Evolutionary conservation across 2,329 filamentous ascomycete genomes (phyloP), one percentile per base, ranked within the genome.

Genomic region (Colletotrichum ledebouriae): DNA sequence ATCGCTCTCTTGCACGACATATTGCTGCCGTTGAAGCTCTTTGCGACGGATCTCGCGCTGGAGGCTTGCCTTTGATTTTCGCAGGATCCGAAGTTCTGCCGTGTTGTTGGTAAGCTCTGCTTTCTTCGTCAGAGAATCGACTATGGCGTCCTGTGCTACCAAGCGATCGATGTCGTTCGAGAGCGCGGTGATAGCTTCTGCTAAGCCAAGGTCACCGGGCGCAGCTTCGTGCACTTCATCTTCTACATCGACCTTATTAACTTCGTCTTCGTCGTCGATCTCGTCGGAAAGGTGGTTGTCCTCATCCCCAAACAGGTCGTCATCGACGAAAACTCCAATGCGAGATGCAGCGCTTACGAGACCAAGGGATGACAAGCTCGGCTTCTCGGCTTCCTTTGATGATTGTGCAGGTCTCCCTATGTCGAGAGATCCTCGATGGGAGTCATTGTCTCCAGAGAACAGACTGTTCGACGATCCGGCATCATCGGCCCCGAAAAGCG

Each of bases 81-180:
- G 90, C 58, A 99, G 79, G 70, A 99, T 98, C 39, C 96, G 88
- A 59, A 99, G 79, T 78, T 99, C 96, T 2, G 95, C 94, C 13
- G 92, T 94, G 76, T 99, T 99, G 77, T 99, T 99, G 2, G 96
- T 99, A 59, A 99, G 83, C 77, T 99, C 96, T 0, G 97, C 96
- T 80, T 99, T 99, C 65, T 92, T 89, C 3, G 93, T 96, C 66
- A 99, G 82, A 1, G 95, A 97, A 73, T 98, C 93, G 17, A 99
- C 89, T 17, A 99, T 93, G 2, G 92, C 91, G 73, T 98, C 94
- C 79, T 99, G 96, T 3, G 94, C 90, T 10, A 88, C 86, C 17
- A 99, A 85, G 72, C 94, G 93, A 74, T 98, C 94, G 70, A 99
- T 97, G 71, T 98, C 94, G 57, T 91, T 90, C 0, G 92, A 94